Conservation (phyloP, 2,329 filamentous ascomycete genomes). For the Aspergillus sp. region DNA sequence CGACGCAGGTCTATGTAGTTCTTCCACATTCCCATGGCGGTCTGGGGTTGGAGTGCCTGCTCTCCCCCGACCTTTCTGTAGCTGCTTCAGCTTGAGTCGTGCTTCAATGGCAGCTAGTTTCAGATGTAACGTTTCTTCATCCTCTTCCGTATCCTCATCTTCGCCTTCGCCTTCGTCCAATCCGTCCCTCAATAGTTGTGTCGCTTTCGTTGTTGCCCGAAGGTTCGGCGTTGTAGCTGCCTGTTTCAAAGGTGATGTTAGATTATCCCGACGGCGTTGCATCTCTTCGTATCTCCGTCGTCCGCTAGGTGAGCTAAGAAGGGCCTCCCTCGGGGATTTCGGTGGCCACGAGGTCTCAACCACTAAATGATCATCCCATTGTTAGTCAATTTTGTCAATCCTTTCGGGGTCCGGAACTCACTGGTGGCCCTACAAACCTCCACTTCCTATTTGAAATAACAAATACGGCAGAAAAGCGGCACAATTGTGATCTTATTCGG, state of each 20-base stretch:
- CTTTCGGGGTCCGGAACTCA: constrained; percentile 15
- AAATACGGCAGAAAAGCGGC: background rate
- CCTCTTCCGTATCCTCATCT: constrained; percentile 68
- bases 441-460: background rate
- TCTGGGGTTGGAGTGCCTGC: constrained; percentile 23
- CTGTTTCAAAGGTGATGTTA: constrained; percentile 64
- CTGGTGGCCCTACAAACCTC: constrained; percentile 21
- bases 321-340: constrained; percentile 61
- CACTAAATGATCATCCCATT: constrained; percentile 29
- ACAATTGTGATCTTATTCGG: background rate
- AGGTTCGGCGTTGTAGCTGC: constrained; percentile 45
- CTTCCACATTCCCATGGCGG: constrained; percentile 22
- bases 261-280: constrained; percentile 65
- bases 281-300: constrained; percentile 71
- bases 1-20: constrained; percentile 25
- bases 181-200: constrained; percentile 32
- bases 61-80: constrained; percentile 60
- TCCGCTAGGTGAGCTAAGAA: constrained; percentile 72
- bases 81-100: constrained; percentile 78
- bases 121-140: constrained; percentile 85
- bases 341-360: constrained; percentile 59
- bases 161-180: constrained; percentile 49
- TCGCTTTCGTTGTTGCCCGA: constrained; percentile 27
- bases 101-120: constrained; percentile 88
- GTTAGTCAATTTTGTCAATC: constrained; percentile 1